Base-by-base conservation (phyloP, 768 basidiomycete species). In the Sarcodon sp. region DNA sequence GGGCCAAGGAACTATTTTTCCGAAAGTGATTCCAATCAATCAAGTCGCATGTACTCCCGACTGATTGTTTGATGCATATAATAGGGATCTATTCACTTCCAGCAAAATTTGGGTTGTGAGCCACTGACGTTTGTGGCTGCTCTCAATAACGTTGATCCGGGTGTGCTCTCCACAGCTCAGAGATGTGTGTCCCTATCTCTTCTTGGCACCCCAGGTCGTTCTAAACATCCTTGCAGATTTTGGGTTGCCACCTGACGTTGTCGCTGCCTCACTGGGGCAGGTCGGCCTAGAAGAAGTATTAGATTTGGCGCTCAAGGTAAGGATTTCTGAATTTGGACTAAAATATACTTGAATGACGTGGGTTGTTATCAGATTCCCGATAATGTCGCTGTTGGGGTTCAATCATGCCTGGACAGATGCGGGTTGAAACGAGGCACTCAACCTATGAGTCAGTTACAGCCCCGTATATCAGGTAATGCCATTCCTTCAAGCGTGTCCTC, bases 91-190 rank as follows among this genome's bases (percentile, higher is more conserved):
- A 57, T 62, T 15, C 61, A 61, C 51, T 63, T 56, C 52, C 56
- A 61, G 51, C 50, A 53, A 37, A 63, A 63, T 47, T 50, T 55
- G 38, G 54, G 51, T 10, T 63, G 60, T 47, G 55, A 59, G 35
- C 59, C 59, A 10, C 51, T 57, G 36, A 51, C 49, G 32, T 63
- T 63, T 48, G 57, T 60, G 31, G 57, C 59, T 7, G 60, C 54
- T 2, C 55, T 63, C 47, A 60, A 59, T 51, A 43, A 54, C 45
- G 60, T 59, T 43, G 59, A 60, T 45, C 62, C 60, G 18, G 60
- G 60, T 9, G 51, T 52, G 39, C 39, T 52, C 44, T 51, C 51
- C 8, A 51, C 55, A 15, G 61, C 58, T 3, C 61, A 60, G 54
- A 53, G 58, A 43, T 59, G 60, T 63, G 47, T 21, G 60, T 53